Base-by-base conservation (phyloP, 2,329 filamentous ascomycete species). In the Ilyonectria mors-panacis region DNA sequence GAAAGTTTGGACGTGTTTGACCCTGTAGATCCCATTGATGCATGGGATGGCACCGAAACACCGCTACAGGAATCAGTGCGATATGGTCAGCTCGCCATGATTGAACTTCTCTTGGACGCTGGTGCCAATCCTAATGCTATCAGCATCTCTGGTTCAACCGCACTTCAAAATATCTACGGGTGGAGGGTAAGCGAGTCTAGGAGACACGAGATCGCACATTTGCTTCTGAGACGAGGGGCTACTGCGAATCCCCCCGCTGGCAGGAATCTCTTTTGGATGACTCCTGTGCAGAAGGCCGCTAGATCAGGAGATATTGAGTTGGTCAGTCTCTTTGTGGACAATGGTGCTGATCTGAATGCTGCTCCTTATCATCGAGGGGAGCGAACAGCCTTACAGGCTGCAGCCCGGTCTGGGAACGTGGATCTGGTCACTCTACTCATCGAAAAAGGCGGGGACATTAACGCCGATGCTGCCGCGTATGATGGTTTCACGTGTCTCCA, bases 121-220 rank as follows among this genome's bases (percentile, higher is more conserved):
- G 48, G 48, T 13, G 48, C 48, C 48, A 19, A 30, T 6, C 28
- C 48, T 10, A 33, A 33, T 21, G 8, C 9, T 2, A 2, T 13
- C 17, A 21, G 23, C 15, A 1, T 13, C 9, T 12, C 8, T 21
- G 48, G 28, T 33, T 12, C 26, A 30, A 51, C 48, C 8, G 15
- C 48, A 13, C 19, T 51, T 15, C 48, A 51, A 23, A 9, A 3
- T 7, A n/a, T n/a, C 15, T 7, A 1, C 9, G 12, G 1, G 9
- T 6, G 5, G 5, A 2, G 4, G 1, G 2, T 15, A 26, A 0
- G 9, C 6, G 6, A 10, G 21, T 9, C 10, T 12, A 23, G 10
- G 12, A 19, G 47, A 3, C 33, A 33, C 28, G 7, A 6, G 15
- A 33, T 51, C 17, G 17, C 48, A 21, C 26, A 6, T 15, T 13